Base-by-base conservation (phyloP, 495 filamentous ascomycete species). In the Neohortaea acidophila region DNA sequence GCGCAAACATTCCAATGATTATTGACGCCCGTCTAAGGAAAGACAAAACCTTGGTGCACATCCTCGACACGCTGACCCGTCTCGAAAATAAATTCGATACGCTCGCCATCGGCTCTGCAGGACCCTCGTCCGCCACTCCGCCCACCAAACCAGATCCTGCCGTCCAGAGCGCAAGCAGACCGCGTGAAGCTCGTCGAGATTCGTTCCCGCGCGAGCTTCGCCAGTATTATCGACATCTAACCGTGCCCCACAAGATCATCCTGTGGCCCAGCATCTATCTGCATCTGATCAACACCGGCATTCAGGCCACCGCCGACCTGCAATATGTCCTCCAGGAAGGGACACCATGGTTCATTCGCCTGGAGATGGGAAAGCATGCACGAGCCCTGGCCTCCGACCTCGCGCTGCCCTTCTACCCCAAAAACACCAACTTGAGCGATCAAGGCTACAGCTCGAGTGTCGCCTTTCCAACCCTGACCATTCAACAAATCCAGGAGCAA, bases 41-140 rank as follows among this genome's bases (percentile, higher is more conserved):
- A 52, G 72, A 76, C 52, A 74, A 71, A 53, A 75, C 69, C 18
- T 57, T 75, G 35, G 60, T 68, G 21, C 66, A 75, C 42, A 75
- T 75, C 36, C 57, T 75, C 13, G 67, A 72, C 30, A 59, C 62
- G 21, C 59, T 75, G 26, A 67, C 63, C 46, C 59, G 57, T 26
- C 52, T 75, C 14, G 68, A 73, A 48, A 51, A 50, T 47, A 68
- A 68, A 39, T 55, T 69, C 44, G 68, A 69, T 39, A 52, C 45
- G 29, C 45, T 67, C n/a, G 45, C 48, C 44, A 39, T 43, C 6
- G 15, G 29, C 8, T 36, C 39, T 35, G 21, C 30, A 14, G 35
- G 23, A n/a, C 26, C 32, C 15, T 33, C 29, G 19, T 35, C 24
- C 10, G 18, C 19, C 13, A 15, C 17, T 26, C 25, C 22, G n/a